These are phyloP conservation scores for Clausena lansium DNA, from an alignment of 345 rosid species.

Conservation along the genomic window DNA sequence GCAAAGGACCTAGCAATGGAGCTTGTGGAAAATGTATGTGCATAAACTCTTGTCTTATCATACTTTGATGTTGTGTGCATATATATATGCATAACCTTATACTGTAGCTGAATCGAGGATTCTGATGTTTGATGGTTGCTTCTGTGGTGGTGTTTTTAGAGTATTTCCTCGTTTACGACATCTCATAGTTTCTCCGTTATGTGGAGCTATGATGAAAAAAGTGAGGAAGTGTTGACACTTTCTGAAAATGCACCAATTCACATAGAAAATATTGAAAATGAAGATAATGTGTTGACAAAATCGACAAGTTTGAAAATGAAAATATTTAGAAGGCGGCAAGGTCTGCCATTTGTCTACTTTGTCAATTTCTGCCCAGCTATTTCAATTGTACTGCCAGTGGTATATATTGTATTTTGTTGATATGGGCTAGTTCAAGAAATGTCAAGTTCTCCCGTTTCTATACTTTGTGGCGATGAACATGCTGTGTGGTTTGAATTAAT, in stretches of 20 bases:
- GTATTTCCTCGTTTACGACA: background rate
- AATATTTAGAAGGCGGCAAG: background rate
- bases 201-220: background rate
- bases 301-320: too few relatives aligned
- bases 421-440: background rate
- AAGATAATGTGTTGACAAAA: background rate
- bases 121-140: background rate
- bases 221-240: background rate
- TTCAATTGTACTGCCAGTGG: background rate
- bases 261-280: background rate
- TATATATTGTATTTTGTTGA: background rate
- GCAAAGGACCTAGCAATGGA: constrained; percentile 89
- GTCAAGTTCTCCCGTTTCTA: background rate
- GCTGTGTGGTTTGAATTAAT: background rate
- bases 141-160: background rate
- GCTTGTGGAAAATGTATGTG: constrained; percentile 83
- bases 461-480: background rate
- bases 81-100: background rate
- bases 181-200: background rate
- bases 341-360: background rate
- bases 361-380: background rate
- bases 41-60: constrained; percentile 4
- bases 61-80: background rate
- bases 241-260: background rate
- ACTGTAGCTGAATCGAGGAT: background rate